Conservation (phyloP, 108 stramenopile genomes). For the Seminavis robusta region DNA sequence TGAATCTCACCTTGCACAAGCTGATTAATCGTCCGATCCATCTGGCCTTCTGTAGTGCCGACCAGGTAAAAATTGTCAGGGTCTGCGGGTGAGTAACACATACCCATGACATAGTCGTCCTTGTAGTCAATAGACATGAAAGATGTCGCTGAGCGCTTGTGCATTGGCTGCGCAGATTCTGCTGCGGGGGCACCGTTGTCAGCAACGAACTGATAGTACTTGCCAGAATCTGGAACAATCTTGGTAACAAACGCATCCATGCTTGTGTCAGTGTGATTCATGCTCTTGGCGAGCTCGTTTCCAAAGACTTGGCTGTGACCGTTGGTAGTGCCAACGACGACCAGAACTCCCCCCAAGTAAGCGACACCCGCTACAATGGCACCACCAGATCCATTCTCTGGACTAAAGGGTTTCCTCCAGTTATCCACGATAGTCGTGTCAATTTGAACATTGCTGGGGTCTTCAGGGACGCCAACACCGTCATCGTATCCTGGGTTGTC, state of each 20-base stretch:
- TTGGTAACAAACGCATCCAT: constrained; percentile 46
- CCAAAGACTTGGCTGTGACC: constrained; percentile 11
- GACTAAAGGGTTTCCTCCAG: not conserved
- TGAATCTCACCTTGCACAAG: constrained; percentile 2
- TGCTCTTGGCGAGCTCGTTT: not conserved
- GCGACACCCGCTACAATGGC: not conserved
- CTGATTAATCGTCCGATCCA: constrained; percentile 30
- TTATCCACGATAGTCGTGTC: not conserved
- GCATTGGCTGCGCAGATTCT: not conserved
- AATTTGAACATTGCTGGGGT: not conserved
- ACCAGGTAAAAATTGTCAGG: constrained; percentile 29
- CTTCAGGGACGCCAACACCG: not conserved
- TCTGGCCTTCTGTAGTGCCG: constrained; percentile 29
- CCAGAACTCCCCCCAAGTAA: constrained; percentile 3
- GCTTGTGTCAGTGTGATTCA: constrained; percentile 6
- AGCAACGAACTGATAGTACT: not conserved
- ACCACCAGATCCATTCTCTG: not conserved
- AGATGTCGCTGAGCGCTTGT: constrained; percentile 7
- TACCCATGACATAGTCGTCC: constrained; percentile 27
- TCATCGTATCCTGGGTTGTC: not conserved
- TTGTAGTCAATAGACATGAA: constrained; percentile 21
- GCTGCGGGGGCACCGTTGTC: not conserved
- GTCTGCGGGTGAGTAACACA: constrained; percentile 21
- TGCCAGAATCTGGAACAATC: not conserved
- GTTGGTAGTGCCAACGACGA: constrained; percentile 38